Evolutionary conservation across 1,284 basidiomycete genomes (phyloP).

Genomic region (Cutaneotrichosporon sp.): DNA sequence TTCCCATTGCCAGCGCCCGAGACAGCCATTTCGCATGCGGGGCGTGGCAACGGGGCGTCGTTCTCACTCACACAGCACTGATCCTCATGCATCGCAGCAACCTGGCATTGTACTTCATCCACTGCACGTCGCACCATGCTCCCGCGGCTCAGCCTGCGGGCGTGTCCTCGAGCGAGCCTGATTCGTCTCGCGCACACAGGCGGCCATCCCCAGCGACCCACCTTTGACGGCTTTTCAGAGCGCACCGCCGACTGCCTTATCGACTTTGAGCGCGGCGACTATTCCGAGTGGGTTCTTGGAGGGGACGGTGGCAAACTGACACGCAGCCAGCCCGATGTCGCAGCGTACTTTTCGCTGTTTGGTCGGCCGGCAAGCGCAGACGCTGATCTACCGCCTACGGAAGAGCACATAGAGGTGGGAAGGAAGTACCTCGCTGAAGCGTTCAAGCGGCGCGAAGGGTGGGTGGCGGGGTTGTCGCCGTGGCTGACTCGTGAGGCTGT

Average conservation of each 20-base stretch:
- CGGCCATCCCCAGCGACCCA: background rate
- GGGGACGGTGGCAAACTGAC: background rate
- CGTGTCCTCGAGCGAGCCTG: background rate
- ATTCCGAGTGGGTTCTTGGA: background rate
- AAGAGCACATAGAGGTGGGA: background rate
- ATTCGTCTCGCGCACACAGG: background rate
- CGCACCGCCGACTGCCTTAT: slow-evolving; percentile 3
- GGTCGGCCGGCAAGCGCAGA: background rate
- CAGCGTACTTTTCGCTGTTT: slow-evolving; percentile 4
- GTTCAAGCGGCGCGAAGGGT: slow-evolving; percentile 8
- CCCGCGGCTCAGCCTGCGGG: background rate
- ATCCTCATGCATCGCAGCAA: too few relatives aligned
- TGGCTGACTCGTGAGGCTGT: background rate
- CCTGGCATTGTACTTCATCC: too few relatives aligned
- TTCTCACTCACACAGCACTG: too few relatives aligned
- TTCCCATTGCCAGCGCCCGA: too few relatives aligned
- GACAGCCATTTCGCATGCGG: too few relatives aligned
- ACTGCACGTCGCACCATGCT: background rate
- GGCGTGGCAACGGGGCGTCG: too few relatives aligned
- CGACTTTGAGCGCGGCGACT: slow-evolving; percentile 1
- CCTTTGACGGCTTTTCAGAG: slow-evolving; percentile 1
- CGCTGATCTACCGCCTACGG: background rate
- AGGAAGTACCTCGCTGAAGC: slow-evolving; percentile 3
- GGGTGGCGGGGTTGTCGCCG: background rate
- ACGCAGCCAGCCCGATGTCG: slow-evolving; percentile 4